phyloP scores from a whole-genome alignment of 345 rosid genomes.

The Camelina sativa region DNA sequence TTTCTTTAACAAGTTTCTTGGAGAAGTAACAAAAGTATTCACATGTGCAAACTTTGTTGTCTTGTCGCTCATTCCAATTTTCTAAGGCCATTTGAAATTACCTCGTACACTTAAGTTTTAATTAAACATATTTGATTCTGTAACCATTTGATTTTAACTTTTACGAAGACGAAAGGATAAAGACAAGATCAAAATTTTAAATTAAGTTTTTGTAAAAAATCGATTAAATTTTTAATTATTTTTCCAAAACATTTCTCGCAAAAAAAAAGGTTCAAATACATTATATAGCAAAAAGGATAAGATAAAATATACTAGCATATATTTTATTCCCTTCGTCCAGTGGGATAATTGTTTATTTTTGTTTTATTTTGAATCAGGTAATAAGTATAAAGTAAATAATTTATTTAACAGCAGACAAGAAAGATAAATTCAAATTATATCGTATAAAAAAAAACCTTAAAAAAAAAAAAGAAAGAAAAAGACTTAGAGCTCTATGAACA shows the following conservation, averaged over 20 bases:
- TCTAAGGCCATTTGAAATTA: neutral
- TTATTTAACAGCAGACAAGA: neutral
- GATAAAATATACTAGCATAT: too few species aligned
- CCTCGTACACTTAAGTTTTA: conserved; percentile 1
- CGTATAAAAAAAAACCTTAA: too few species aligned
- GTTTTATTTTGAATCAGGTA: neutral
- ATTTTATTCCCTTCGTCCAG: too few species aligned
- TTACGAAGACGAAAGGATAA: neutral
- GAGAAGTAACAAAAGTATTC: neutral
- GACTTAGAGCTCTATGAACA: conserved; percentile 16
- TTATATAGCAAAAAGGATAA: neutral
- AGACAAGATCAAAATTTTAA: too few species aligned
- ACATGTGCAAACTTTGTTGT: neutral
- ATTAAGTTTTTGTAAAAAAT: too few species aligned
- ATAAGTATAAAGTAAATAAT: neutral
- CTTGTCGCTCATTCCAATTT: neutral
- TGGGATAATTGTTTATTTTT: neutral
- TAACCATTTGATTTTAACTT: neutral
- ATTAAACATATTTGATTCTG: neutral
- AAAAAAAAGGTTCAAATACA: neutral
- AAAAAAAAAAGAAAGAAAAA: neutral
- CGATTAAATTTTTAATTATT: neutral
- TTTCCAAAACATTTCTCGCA: neutral
- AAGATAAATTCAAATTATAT: neutral
- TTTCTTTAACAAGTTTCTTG: conserved; percentile 1